A percentile compares a stretch with the other conserved stretches of the same genome.
These are phyloP conservation scores for Xylaria cubensis DNA, from an alignment of 495 filamentous ascomycete species.

Conservation along the genomic window DNA sequence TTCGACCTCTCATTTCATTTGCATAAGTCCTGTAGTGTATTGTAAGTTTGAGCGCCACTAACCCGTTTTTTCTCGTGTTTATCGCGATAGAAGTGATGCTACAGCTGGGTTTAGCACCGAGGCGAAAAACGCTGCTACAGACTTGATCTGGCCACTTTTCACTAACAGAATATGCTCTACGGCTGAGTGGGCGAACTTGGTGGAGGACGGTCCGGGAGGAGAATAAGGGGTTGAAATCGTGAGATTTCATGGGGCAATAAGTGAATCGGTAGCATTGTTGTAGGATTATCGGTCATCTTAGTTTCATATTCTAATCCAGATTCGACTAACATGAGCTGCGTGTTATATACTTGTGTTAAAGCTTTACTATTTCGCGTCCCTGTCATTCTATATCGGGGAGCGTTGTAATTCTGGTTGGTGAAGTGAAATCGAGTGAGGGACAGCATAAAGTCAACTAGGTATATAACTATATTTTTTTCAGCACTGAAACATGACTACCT, in stretches of 20 bases:
- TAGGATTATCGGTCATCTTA: background rate
- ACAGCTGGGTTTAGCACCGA: background rate
- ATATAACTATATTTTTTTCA: no score
- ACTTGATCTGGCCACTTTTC: background rate
- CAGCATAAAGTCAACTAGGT: background rate
- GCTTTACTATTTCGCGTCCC: background rate
- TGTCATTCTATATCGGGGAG: background rate
- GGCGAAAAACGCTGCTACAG: background rate
- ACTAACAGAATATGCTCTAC: background rate
- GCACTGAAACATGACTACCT: no score
- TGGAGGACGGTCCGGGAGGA: background rate
- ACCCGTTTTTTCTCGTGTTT: background rate
- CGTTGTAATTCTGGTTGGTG: background rate
- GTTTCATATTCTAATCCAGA: background rate
- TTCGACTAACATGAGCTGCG: background rate
- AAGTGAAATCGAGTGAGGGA: background rate
- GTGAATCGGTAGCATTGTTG: background rate
- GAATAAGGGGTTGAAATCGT: background rate
- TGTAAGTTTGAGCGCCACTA: background rate
- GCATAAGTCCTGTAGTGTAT: background rate
- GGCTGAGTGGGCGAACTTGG: background rate
- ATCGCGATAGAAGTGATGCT: background rate
- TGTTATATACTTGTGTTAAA: background rate
- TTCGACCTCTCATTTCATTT: background rate
- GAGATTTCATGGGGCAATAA: background rate